Conservation (phyloP, 75 land plant species). For the Gnetum montanum region DNA sequence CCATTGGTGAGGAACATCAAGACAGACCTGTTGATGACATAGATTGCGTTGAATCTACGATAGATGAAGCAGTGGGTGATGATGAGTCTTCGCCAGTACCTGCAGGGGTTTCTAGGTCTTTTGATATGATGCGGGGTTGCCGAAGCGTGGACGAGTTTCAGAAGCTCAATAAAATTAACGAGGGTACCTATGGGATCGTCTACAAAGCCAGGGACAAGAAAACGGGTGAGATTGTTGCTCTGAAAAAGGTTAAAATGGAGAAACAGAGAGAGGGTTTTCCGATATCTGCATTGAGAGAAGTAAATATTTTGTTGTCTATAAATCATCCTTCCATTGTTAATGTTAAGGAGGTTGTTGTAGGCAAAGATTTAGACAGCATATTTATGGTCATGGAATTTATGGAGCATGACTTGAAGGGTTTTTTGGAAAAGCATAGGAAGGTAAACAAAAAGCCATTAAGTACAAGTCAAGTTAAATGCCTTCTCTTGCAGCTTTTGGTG, state of each 20-base stretch:
- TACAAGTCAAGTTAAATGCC: slow-evolving; percentile 21
- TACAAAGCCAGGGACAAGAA: slow-evolving; percentile 22
- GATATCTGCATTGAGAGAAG: slow-evolving; percentile 24
- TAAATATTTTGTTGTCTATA: slow-evolving; percentile 21
- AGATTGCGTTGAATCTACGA: background rate
- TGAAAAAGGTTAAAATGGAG: slow-evolving; percentile 27
- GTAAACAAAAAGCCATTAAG: slow-evolving; percentile 33
- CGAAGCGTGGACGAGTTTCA: slow-evolving; percentile 22
- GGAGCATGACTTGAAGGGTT: slow-evolving; percentile 29
- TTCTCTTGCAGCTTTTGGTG: slow-evolving; percentile 24
- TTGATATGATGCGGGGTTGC: slow-evolving; percentile 16
- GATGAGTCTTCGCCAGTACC: background rate
- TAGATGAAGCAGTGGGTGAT: background rate
- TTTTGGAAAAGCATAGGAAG: slow-evolving; percentile 13
- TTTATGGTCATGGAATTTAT: slow-evolving; percentile 38
- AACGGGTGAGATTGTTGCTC: slow-evolving; percentile 26
- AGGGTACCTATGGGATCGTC: slow-evolving; percentile 31
- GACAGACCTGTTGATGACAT: background rate
- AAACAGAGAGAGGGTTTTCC: slow-evolving; percentile 24
- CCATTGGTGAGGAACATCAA: background rate
- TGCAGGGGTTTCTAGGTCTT: background rate
- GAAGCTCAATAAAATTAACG: slow-evolving; percentile 21
- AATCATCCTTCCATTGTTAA: slow-evolving; percentile 25
- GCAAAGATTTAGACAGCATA: slow-evolving; percentile 14
- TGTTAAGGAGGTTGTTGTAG: slow-evolving; percentile 30